Base-by-base conservation (phyloP, 163 green algal genomes). In the Scenedesmus sp. region DNA sequence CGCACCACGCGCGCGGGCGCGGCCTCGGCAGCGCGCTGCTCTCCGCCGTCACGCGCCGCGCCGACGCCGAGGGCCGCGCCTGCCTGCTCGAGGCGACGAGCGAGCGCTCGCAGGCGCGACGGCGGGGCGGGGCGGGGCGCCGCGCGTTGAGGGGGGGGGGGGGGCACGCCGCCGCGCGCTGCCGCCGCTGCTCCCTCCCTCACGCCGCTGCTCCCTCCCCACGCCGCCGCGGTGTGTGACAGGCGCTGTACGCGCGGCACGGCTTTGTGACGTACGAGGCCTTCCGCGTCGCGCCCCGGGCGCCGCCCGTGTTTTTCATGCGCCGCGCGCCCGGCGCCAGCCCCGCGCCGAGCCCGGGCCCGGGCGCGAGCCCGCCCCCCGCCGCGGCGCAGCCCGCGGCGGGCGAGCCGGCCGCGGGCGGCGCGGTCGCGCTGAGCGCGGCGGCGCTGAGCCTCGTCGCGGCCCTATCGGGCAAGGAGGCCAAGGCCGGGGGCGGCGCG, bases 231-330 rank as follows among this genome's bases (percentile, higher is more conserved):
- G 47, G 33, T 67, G 22, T 51, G 4, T 45, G 53, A 14, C 64
- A 69, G 64, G 64, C 62, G 7, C 64, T 83, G 64, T 83, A 83
- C 36, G 75, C 54, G n/a, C 75, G 75, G n/a, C 75, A 83, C 36
- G 75, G 75, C 2, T 83, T 83, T 72, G 75, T 60, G 11, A 77
- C 75, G 15, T 77, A 66, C 15, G 75, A 83, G 54, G 44, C 26
- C 17, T 83, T 71, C 53, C 42, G 65, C 9, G 75, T 77, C 5
- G 51, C 31, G 5, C 47, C 56, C n/a, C 28, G 42, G n/a, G 54
- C 64, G 18, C 75, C 75, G 6, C 64, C 75, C 14, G 75, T 83
- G 17, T 83, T 77, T 31, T 63, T 83, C 51, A 83, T 83, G 75
- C 75, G 65, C 28, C 63, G 74, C 1, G 22, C 53, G 7, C 74